phyloP scores from a whole-genome alignment of 192 early-diverging fungal genomes.

The Spizellomyces sp. region DNA sequence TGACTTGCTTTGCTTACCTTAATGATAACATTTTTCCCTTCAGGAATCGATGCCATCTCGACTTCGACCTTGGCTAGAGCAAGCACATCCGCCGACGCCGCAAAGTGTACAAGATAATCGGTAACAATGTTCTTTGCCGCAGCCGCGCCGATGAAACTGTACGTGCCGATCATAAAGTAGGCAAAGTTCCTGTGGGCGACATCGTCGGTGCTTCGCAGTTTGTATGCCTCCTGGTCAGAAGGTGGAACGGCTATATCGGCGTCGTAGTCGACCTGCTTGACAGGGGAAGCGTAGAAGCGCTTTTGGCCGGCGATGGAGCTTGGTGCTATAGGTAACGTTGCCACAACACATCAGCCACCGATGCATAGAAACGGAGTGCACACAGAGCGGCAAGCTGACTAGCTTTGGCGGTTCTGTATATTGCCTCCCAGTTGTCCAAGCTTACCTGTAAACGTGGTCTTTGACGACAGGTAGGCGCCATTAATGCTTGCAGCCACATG shows the following conservation, averaged over 20 bases:
- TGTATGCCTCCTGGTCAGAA: conserved; percentile 37
- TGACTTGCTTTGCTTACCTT: conserved; percentile 51
- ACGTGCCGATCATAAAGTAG: conserved; percentile 94
- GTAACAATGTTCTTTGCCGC: conserved; percentile 90
- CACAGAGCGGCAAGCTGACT: too few relatives aligned
- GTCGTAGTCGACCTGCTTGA: conserved; percentile 19
- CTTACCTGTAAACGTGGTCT: too few relatives aligned
- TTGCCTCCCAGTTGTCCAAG: too few relatives aligned
- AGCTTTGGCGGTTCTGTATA: too few relatives aligned
- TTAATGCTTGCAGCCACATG: too few relatives aligned
- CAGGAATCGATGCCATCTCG: conserved; percentile 85
- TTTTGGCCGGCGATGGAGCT: conserved; percentile 29
- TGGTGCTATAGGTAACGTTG: conserved; percentile 10
- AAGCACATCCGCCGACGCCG: conserved; percentile 97
- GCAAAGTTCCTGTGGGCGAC: conserved; percentile 50
- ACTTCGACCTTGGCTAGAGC: conserved; percentile 98
- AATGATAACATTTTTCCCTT: conserved; percentile 95
- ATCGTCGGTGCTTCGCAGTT: conserved; percentile 41
- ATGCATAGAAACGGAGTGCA: too few relatives aligned
- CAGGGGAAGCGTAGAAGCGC: conserved; percentile 45
- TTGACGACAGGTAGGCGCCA: too few relatives aligned
- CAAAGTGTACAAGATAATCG: conserved; percentile 81
- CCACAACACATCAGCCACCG: too few relatives aligned
- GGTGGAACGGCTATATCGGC: conserved; percentile 33
- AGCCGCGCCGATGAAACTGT: conserved; percentile 76